A percentile compares a stretch with the other conserved stretches of the same genome.
These are phyloP conservation scores for Intubia oerlemansii DNA, from an alignment of 2,329 filamentous ascomycete genomes.

Conservation along the genomic window DNA sequence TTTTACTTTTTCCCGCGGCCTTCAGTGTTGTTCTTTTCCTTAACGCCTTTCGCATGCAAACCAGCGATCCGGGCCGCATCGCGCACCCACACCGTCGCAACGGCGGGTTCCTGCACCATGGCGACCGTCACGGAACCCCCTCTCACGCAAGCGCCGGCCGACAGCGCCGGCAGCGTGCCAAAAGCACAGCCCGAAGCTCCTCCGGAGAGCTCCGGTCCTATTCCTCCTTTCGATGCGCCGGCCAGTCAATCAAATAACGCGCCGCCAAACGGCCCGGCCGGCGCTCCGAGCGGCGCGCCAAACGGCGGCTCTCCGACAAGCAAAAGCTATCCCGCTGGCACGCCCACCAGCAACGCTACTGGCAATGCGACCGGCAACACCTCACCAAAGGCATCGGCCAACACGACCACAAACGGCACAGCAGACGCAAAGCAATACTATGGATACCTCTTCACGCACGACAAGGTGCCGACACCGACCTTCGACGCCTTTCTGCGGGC, in stretches of 20 bases:
- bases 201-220: no score
- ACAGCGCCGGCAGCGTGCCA: no score
- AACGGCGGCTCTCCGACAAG: neutral
- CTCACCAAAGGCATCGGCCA: no score
- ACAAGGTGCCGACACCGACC: conserved; percentile 45
- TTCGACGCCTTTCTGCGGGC: conserved; percentile 47
- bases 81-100: neutral
- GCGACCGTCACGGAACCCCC: no score
- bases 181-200: no score
- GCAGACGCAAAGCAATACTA: conserved; percentile 23
- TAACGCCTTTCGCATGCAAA: neutral
- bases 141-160: no score
- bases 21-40: neutral
- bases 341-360: neutral
- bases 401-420: neutral
- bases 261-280: no score
- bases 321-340: no score
- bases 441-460: conserved; percentile 43
- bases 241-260: no score
- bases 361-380: no score
- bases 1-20: neutral
- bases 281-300: conserved; percentile 2
- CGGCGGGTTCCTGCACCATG: conserved; percentile 3
- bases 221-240: no score
- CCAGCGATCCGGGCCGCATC: neutral